Base-by-base conservation (phyloP, 805 yeast genomes). In the Wickerhamiella cacticola region DNA sequence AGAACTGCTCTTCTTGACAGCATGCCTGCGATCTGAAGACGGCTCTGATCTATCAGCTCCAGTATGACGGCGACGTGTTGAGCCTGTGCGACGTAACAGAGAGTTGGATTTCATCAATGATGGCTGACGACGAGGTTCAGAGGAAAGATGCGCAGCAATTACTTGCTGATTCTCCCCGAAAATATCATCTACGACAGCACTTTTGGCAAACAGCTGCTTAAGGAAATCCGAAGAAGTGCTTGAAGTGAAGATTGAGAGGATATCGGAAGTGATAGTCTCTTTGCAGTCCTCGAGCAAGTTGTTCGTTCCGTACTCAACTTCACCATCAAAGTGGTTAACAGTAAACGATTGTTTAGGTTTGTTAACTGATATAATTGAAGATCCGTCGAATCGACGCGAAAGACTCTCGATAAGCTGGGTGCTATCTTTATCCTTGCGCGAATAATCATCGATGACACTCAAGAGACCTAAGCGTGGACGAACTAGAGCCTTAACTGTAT, bases 241-340 rank as follows among this genome's bases (percentile, higher is more conserved):
- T 10, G 64, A 59, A 15, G 66, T 64, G 56, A 68, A 66, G 12
- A 68, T 56, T 13, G 59, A 56, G 48, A 68, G 64, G 29, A 67
- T 59, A 45, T 68, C 71, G n/a, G 68, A 63, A 13, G 69, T 63
- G 15, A 68, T 62, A 22, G 76, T 72, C 53, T 76, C 80, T 21
- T 69, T 67, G 53, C 75, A 73, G 51, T 74, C 73, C 38, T 70
- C 71, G 19, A 76, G 59, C 67, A 79, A 65, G 48, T 68, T 67
- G 28, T 70, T 74, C 21, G 72, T 72, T 31, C 71, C 63, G 55
- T 76, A 76, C 53, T 72, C 78, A 21, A 76, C 79, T 51, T 68
- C 70, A 9, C 80, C 81, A 38, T 79, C 79, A 55, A 72, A 76
- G 57, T 76, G 82, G 34, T 73, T 67, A 8, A 76, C 68, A 8